Conservation (phyloP, 305 asterid species). For the Withania somnifera region DNA sequence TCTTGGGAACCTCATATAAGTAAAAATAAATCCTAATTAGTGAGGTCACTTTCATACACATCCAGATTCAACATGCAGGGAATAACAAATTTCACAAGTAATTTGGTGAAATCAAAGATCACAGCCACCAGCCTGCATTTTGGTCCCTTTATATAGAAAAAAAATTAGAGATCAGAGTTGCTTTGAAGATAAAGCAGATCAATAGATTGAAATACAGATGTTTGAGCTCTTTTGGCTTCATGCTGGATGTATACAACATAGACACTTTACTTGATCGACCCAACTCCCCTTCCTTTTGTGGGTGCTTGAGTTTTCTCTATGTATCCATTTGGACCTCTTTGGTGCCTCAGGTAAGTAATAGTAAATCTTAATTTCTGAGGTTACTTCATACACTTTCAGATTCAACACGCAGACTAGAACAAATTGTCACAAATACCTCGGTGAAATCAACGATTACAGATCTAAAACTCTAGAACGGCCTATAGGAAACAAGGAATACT, state of each 20-base stretch:
- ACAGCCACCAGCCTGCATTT: not conserved
- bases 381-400: not conserved
- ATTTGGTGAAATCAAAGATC: not conserved
- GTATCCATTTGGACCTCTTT: not conserved
- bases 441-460: not conserved
- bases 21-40: not conserved
- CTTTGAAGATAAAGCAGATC: not conserved
- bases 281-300: not conserved
- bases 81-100: not conserved
- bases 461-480: not conserved
- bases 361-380: not conserved
- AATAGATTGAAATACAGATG: not conserved
- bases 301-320: not conserved
- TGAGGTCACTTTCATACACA: not conserved
- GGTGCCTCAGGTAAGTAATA: not conserved
- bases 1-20: not conserved
- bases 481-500: not conserved
- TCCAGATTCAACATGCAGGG: not conserved
- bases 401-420: not conserved
- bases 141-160: not conserved
- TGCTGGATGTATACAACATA: not conserved
- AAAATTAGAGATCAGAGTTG: not conserved
- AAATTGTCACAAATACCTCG: not conserved
- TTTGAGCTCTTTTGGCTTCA: not conserved
- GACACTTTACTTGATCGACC: not conserved